Evolutionary conservation across 768 basidiomycete genomes (phyloP), one percentile per base, ranked within the genome.

Genomic region (Collybiopsis confluens): DNA sequence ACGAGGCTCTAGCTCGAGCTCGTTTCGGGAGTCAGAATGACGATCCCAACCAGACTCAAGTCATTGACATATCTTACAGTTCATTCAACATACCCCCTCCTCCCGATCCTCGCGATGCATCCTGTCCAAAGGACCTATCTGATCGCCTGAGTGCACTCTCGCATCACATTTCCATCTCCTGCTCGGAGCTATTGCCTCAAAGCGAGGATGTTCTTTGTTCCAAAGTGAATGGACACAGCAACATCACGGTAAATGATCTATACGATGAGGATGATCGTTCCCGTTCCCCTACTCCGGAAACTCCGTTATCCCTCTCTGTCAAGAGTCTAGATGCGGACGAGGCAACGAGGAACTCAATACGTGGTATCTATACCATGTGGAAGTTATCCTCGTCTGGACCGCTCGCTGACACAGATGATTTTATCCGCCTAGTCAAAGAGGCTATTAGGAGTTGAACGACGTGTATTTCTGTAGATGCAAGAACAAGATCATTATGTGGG

Each of bases 331-430:
- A 60, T 63, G 67, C 59, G 18, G 70, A 74, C 45, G 70, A 71
- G 24, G 74, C 78, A 18, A 66, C 88, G 43, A 73, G 70, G 37
- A 75, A 80, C 35, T 73, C 77, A 28, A 75, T 86, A 45, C 74
- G 70, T 55, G 78, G 81, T 1, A 63, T 89, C 37, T 86, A 80
- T 64, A 70, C 64, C 26, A 73, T 88, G 20, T 88, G 87, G 86
- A 52, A 42, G 18, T 18, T 23, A 11, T 50, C 38, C 9, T 16
- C 26, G 13, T 13, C 35, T 18, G 36, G 23, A 2, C 30, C 21
- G 35, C 36, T 23, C n/a, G 38, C 48, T 8, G 15, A 38, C 20
- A 18, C n/a, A 26, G 48, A 50, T 7, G 36, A 24, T 13, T 50
- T 50, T 21, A 21, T 50, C 8, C 35, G 38, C 18, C 23, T 50